These are phyloP conservation scores for Solanum etuberosum DNA, from an alignment of 257 asterid species.

Conservation along the genomic window DNA sequence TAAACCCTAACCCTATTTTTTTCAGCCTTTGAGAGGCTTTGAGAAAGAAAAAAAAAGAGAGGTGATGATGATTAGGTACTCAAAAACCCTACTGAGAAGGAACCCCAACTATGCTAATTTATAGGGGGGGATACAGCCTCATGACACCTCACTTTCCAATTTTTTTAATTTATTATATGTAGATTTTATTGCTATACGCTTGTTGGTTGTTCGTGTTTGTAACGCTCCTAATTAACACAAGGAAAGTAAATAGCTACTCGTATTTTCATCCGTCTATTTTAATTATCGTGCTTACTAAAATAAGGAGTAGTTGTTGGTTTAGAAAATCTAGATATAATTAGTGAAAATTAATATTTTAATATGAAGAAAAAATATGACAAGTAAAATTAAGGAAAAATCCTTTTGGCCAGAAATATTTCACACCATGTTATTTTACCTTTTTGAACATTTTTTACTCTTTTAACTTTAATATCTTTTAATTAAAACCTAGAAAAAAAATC, in stretches of 20 bases:
- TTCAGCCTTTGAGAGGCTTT: background rate
- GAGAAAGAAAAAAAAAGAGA: background rate
- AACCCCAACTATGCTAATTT: constrained; percentile 16
- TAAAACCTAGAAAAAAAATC: no score
- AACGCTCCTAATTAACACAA: background rate
- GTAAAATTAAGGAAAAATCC: background rate
- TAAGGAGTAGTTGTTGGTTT: accelerated
- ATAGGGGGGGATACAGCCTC: constrained; percentile 18
- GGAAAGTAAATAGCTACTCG: background rate
- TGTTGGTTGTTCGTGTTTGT: background rate
- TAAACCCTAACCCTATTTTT: background rate
- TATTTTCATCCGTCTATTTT: background rate
- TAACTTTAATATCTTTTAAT: no score
- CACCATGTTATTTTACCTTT: no score
- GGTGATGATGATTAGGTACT: background rate
- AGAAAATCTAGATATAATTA: background rate
- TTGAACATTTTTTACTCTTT: no score
- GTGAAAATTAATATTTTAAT: background rate
- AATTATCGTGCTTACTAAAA: background rate
- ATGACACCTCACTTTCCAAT: background rate
- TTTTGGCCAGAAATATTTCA: no score
- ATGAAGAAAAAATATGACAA: background rate
- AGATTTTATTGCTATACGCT: background rate
- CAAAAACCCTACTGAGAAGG: constrained; percentile 1
- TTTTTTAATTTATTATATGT: background rate